Evolutionary conservation across 495 filamentous ascomycete species (phyloP).

Genomic region (Copromyces sp.): DNA sequence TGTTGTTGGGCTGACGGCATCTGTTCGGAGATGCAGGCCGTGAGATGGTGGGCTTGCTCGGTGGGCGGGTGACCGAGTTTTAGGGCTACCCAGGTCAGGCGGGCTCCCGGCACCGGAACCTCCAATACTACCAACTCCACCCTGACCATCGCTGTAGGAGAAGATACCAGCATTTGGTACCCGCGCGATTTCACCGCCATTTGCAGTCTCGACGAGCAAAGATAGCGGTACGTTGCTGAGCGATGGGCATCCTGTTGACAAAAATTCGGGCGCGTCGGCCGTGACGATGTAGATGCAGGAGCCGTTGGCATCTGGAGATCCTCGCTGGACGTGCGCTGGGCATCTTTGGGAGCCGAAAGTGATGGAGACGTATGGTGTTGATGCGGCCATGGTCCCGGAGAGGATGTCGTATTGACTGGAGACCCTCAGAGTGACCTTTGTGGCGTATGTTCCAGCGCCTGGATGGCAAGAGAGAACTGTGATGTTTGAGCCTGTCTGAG

Average conservation of each 20-base stretch:
- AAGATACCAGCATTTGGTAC: constrained; percentile 63
- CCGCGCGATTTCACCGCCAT: constrained; percentile 49
- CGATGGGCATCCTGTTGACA: constrained; percentile 53
- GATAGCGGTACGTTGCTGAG: constrained; percentile 59
- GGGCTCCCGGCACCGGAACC: constrained; percentile 27
- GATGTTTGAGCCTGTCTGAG: constrained; percentile 24
- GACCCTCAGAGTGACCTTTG: constrained; percentile 61
- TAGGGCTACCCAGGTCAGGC: constrained; percentile 37
- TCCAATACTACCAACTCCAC: constrained; percentile 23
- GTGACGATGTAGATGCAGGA: constrained; percentile 61
- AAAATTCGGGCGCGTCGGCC: constrained; percentile 60
- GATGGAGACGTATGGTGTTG: constrained; percentile 49
- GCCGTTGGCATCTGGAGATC: constrained; percentile 45
- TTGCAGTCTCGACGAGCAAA: constrained; percentile 58
- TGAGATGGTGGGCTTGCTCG: constrained; percentile 30
- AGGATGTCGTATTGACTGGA: constrained; percentile 57
- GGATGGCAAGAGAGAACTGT: constrained; percentile 61
- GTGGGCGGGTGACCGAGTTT: constrained; percentile 34
- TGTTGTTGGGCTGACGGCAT: constrained; percentile 18
- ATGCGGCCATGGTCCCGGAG: constrained; percentile 39
- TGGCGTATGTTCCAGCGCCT: constrained; percentile 53
- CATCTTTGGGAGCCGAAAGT: constrained; percentile 66
- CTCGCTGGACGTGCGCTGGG: constrained; percentile 50
- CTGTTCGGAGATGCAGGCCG: constrained; percentile 14
- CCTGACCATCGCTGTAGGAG: constrained; percentile 47